phyloP scores from a whole-genome alignment of 148 eudicot species.

The Agrostemma githago region DNA sequence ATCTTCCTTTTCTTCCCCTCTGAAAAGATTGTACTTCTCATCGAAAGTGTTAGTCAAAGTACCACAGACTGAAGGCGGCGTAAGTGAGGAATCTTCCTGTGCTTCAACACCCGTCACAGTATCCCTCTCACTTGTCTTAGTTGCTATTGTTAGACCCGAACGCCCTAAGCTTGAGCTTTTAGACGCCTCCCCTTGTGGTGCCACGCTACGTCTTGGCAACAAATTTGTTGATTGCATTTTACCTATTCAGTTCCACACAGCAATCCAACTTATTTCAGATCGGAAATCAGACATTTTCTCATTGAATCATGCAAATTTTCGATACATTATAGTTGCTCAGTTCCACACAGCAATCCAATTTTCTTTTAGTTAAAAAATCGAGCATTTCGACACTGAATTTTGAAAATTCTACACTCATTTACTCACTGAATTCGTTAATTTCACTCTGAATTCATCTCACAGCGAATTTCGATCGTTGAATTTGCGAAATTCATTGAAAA shows the following conservation, averaged over 20 bases:
- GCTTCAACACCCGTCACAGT: constrained; percentile 24
- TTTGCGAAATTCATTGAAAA: not conserved
- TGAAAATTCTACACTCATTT: not conserved
- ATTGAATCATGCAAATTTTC: not conserved
- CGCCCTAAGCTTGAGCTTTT: constrained; percentile 25
- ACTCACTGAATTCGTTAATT: not conserved
- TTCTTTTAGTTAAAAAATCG: not conserved
- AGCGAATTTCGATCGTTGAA: not conserved
- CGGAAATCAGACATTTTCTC: not conserved
- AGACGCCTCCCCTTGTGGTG: constrained; percentile 42
- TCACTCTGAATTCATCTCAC: not conserved
- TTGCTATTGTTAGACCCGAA: constrained; percentile 26
- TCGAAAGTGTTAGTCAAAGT: constrained; percentile 43
- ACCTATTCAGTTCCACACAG: constrained; percentile 34
- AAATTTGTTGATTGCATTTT: constrained; percentile 46
- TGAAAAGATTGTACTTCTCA: constrained; percentile 33
- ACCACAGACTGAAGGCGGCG: constrained; percentile 53
- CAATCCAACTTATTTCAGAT: not conserved
- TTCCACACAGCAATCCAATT: not conserved
- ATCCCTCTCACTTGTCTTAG: constrained; percentile 28
- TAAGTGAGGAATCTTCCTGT: constrained; percentile 53
- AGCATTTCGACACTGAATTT: not conserved
- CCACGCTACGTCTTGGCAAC: constrained; percentile 65
- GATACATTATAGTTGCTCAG: not conserved
- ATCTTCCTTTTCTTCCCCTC: constrained; percentile 33